Percentiles rank a stretch among this genome's conserved stretches.
Conservation (phyloP, 495 filamentous ascomycete genomes). For the Trichoderma gamsii region DNA sequence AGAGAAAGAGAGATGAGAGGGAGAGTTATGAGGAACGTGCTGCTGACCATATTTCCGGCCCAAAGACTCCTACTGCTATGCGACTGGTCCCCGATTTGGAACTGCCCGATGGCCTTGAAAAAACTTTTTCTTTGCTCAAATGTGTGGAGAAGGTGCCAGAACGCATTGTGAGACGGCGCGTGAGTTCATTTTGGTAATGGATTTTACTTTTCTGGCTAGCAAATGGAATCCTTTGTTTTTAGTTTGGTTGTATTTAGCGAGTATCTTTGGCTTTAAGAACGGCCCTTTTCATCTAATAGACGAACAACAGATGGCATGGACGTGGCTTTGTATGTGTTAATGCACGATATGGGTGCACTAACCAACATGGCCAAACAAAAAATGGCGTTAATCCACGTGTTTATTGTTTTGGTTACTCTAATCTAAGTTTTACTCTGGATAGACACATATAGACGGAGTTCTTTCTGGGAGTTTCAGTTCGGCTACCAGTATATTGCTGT, state of each 20-base stretch:
- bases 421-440: no score
- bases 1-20: background rate
- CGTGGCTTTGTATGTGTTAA: background rate
- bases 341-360: no score
- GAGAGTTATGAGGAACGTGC: background rate
- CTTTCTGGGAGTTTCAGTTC: no score
- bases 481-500: no score
- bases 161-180: background rate
- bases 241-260: background rate
- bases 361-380: no score
- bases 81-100: background rate
- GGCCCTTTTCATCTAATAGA: background rate
- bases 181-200: background rate
- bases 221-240: background rate
- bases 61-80: conserved; percentile 2
- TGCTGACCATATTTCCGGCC: background rate
- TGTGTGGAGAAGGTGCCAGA: background rate
- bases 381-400: no score
- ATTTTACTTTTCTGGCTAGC: background rate
- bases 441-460: no score
- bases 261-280: background rate
- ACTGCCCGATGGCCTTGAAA: background rate
- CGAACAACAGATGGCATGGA: background rate
- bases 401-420: no score
- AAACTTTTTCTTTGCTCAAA: background rate